A percentile compares a stretch with the other conserved stretches of the same genome.
Evolutionary conservation across 2,329 filamentous ascomycete species (phyloP).

Genomic region (Lachnellula hyalina): DNA sequence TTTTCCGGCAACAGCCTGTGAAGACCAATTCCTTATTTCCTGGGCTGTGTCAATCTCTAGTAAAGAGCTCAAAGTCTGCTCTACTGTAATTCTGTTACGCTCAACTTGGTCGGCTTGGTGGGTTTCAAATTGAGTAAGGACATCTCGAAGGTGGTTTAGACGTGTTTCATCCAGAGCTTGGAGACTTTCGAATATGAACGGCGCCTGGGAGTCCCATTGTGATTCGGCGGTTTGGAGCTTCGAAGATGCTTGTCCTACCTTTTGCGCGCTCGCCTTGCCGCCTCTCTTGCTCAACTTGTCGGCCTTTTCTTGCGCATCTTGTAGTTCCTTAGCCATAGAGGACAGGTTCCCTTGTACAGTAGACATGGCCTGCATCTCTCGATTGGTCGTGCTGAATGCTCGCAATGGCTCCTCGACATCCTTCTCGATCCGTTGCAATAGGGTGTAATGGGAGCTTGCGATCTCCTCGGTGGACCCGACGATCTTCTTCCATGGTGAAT

Average conservation of each 20-base stretch:
- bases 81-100: slow-evolving; percentile 65
- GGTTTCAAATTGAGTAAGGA: slow-evolving; percentile 87
- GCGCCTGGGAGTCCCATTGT: slow-evolving; percentile 92
- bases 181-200: slow-evolving; percentile 88
- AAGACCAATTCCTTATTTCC: slow-evolving; percentile 73
- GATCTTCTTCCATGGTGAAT: slow-evolving; percentile 84
- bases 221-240: slow-evolving; percentile 72
- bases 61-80: slow-evolving; percentile 73
- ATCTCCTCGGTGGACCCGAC: slow-evolving; percentile 72
- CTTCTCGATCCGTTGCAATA: slow-evolving; percentile 76
- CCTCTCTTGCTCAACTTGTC: slow-evolving; percentile 80
- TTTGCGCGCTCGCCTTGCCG: slow-evolving; percentile 67
- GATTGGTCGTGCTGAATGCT: slow-evolving; percentile 63
- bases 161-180: slow-evolving; percentile 87
- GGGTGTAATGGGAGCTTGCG: slow-evolving; percentile 75
- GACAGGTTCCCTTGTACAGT: slow-evolving; percentile 77
- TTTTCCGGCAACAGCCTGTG: slow-evolving; percentile 35
- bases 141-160: slow-evolving; percentile 83
- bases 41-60: slow-evolving; percentile 81
- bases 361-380: slow-evolving; percentile 73
- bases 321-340: slow-evolving; percentile 77
- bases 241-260: slow-evolving; percentile 67
- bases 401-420: slow-evolving; percentile 84
- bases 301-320: slow-evolving; percentile 76
- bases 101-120: slow-evolving; percentile 86